Evolutionary conservation across 805 yeast species (phyloP), one percentile per base, ranked within the genome.

Genomic region (Debaryomyces hansenii): DNA sequence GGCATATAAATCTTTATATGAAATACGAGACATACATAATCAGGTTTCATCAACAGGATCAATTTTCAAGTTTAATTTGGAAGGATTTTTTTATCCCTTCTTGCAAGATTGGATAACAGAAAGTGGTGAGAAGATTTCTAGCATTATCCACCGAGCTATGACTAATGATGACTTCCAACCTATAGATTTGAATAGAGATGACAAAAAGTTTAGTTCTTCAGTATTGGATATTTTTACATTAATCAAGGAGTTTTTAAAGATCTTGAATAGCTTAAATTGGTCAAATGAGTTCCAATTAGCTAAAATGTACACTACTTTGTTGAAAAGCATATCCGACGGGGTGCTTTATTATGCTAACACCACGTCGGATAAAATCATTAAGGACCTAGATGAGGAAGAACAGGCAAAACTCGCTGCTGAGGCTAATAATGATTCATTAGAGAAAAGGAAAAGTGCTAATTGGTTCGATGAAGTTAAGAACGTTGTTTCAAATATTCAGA

Each of bases 221-320:
- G 87, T 85, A 1, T 59, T 78, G 18, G 94, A 87, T 59, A 75
- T 86, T 11, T 85, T 86, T 61, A 74, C 80, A 8, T 72, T 87
- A 60, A 74, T 87, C 31, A 77, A 77, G 48, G 82, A 82, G 44
- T 76, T 81, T 10, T 59, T 87, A 16, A 65, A 70, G 4, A 71
- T 87, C n/a, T 67, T 91, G 38, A 72, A 72, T 12, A 74, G 73
- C 3, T 74, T 88, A 37, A 69, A 77, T 15, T 91, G 97, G 97
- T 64, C 68, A 12, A 74, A 87, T 58, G 77, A 74, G 41, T 72
- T 70, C 43, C 91, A 90, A 54, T 62, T 77, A 15, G 85, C 95
- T 0, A 72, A 75, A 50, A 58, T 87, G 1, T 77, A 82, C 44
- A 85, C 94, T 0, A 62, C 70, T 1, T 60, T 90, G 20, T 73